Conservation (phyloP, 495 filamentous ascomycete species). For the Xylaria bambusicola region DNA sequence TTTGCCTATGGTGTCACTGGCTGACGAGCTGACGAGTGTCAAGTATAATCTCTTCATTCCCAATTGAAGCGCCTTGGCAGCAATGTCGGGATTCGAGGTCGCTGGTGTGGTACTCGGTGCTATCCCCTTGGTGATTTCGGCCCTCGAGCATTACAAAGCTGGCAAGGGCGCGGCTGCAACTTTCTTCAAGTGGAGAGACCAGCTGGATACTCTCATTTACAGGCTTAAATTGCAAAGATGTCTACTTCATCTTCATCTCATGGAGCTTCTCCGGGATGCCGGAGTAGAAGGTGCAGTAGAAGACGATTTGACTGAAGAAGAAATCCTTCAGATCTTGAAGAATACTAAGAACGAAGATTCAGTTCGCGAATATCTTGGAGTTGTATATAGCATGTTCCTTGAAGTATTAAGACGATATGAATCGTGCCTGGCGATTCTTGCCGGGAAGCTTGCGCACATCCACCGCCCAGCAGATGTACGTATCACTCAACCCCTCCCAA, state of each 20-base stretch:
- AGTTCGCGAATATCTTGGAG: not conserved
- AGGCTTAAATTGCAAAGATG: conserved; percentile 15
- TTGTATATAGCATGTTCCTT: not conserved
- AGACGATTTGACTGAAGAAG: not conserved
- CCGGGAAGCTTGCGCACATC: not conserved
- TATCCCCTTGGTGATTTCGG: conserved; percentile 39
- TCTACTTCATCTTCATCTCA: not conserved
- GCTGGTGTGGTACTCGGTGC: conserved; percentile 35
- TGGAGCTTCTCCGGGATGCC: not conserved
- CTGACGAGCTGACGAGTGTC: too few relatives aligned
- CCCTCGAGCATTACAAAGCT: conserved; percentile 35
- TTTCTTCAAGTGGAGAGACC: conserved; percentile 18
- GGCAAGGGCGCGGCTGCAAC: conserved; percentile 20
- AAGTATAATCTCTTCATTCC: too few relatives aligned
- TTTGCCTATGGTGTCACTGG: too few relatives aligned
- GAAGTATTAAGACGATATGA: not conserved
- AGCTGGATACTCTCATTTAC: conserved; percentile 19
- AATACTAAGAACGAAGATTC: not conserved
- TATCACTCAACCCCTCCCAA: too few relatives aligned
- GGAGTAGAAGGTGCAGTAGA: not conserved
- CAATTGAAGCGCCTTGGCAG: too few relatives aligned
- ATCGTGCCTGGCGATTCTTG: not conserved
- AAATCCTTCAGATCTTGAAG: not conserved
- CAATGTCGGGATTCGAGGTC: conserved; percentile 39
- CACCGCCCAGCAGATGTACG: not conserved